Evolutionary conservation across 2,329 filamentous ascomycete genomes (phyloP).

Genomic region (Penicillium sp.): DNA sequence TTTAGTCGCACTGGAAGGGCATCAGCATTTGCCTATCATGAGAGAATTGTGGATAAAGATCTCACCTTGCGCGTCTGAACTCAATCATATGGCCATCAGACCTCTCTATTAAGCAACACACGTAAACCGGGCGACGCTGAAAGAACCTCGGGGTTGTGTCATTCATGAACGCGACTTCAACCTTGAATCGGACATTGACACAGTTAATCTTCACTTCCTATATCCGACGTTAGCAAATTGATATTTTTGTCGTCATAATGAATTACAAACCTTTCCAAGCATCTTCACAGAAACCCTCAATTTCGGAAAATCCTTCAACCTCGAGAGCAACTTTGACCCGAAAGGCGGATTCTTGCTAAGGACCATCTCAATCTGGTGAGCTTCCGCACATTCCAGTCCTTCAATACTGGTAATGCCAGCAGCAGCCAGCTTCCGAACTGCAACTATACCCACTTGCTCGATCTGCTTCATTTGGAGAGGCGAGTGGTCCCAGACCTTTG

Average conservation of each 20-base stretch:
- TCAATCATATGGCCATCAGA: constrained; percentile 67
- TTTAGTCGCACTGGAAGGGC: constrained; percentile 55
- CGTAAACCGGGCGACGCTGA: constrained; percentile 61
- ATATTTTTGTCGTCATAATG: constrained; percentile 29
- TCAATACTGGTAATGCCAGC: constrained; percentile 71
- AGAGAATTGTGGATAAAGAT: neutral
- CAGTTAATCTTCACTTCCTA: constrained; percentile 38
- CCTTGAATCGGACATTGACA: constrained; percentile 62
- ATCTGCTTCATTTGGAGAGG: constrained; percentile 81
- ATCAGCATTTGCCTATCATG: constrained; percentile 18
- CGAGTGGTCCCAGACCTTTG: constrained; percentile 77
- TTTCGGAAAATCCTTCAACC: constrained; percentile 69
- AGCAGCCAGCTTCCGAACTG: constrained; percentile 69
- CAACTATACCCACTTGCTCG: constrained; percentile 70
- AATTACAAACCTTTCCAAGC: constrained; percentile 43
- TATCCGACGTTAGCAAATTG: constrained; percentile 9
- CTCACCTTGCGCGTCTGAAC: constrained; percentile 60
- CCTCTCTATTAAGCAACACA: constrained; percentile 72
- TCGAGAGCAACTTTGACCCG: constrained; percentile 66
- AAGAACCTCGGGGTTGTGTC: constrained; percentile 60
- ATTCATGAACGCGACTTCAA: constrained; percentile 70
- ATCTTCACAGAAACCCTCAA: constrained; percentile 56
- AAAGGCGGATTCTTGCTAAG: constrained; percentile 80
- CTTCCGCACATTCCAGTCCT: constrained; percentile 64
- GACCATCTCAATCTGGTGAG: constrained; percentile 71